Evolutionary conservation across 805 yeast genomes (phyloP).

Genomic region (Candida peoriensis): DNA sequence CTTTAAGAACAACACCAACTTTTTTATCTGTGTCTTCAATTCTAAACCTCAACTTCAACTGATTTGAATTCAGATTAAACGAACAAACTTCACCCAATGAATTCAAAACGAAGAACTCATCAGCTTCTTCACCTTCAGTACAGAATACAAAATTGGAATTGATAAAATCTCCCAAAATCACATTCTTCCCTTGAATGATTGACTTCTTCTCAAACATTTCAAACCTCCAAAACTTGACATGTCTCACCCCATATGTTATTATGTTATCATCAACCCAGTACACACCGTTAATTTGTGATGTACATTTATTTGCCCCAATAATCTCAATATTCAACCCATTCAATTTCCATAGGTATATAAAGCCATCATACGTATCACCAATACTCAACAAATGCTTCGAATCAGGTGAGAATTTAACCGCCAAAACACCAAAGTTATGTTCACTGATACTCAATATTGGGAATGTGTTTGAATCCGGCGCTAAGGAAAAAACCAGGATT

Average conservation of each 20-base stretch:
- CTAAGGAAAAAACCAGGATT: conserved; percentile 52
- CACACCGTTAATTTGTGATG: conserved; percentile 50
- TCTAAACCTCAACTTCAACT: conserved; percentile 13
- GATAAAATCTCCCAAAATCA: conserved; percentile 44
- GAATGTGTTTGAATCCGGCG: conserved; percentile 38
- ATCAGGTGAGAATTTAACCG: conserved; percentile 53
- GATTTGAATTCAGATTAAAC: conserved; percentile 12
- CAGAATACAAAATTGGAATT: conserved; percentile 43
- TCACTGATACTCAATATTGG: conserved; percentile 54
- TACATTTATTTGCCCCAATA: conserved; percentile 55
- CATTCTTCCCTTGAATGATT: conserved; percentile 53
- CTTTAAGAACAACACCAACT: conserved; percentile 18
- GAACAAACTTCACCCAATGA: conserved; percentile 22
- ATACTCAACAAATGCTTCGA: conserved; percentile 52
- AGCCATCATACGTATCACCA: conserved; percentile 69
- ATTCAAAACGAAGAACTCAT: conserved; percentile 19
- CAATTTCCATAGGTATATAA: conserved; percentile 54
- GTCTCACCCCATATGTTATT: conserved; percentile 56
- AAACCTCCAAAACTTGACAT: conserved; percentile 57
- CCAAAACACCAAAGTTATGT: conserved; percentile 60
- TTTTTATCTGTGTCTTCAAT: conserved; percentile 6
- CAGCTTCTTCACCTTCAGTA: conserved; percentile 21
- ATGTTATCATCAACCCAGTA: conserved; percentile 47
- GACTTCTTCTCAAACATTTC: conserved; percentile 24
- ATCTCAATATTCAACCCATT: conserved; percentile 28